Base-by-base conservation (phyloP, 2,329 filamentous ascomycete species). In the Lachnellula arida region DNA sequence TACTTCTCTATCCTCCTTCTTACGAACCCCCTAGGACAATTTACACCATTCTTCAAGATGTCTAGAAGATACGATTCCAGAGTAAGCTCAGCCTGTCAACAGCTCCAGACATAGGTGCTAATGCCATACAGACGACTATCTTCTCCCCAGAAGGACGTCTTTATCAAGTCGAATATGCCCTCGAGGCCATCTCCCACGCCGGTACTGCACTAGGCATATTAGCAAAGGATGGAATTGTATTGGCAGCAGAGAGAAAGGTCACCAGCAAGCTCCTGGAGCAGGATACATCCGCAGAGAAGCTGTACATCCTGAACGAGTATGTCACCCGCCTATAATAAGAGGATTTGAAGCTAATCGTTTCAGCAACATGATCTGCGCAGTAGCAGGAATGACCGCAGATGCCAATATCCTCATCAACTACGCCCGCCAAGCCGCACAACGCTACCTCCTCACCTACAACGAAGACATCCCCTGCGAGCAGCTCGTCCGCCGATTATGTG, bases 401-500 rank as follows among this genome's bases (percentile, higher is more conserved):
- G 94, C 94, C 74, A 99, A 99, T 80, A 99, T 99, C 75, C 91
- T 99, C 73, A 99, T 99, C 85, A 99, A 99, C 81, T 97, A 95
- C 76, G 95, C 94, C 73, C 91, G 94, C 68, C 91, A 96, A 83
- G 89, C 90, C 69, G 94, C 94, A 68, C 94, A 99, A 78, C 86
- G 88, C 71, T 97, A 99, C 78, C 93, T 99, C 73, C 85, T 96
- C 65, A 99, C 93, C 69, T 99, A 99, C 82, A 96, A 97, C 80
- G 92, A 97, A 87, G 94, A 99, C 72, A 99, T 99, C 63, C 94
- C 94, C 57, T 99, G 94, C 79, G 94, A 99, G 75, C 94, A 99
- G 76, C 89, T 99, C 56, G 94, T 99, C 60, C 91, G 94, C 68
- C 86, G 91, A 67, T 82, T 99, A 69, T 99, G 95, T 77, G 94